Evolutionary conservation across 1,139 yeast genomes (phyloP), one percentile per base, ranked within the genome.

Genomic region (Candida dubliniensis): DNA sequence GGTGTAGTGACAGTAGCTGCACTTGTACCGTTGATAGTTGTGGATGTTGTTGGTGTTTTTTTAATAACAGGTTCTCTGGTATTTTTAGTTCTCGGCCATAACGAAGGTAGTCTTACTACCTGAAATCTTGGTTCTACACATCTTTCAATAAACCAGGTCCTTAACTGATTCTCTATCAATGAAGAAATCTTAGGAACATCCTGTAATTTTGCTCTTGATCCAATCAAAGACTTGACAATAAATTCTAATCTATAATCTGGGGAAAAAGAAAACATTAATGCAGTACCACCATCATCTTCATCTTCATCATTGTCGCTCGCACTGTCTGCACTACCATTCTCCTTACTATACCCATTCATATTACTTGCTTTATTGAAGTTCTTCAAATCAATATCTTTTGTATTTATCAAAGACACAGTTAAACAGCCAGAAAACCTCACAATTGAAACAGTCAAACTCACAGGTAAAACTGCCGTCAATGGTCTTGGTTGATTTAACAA

Each of bases 61-160:
- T 55, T 39, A 40, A 57, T 60, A 25, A 59, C 55, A 1, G 71
- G 71, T 38, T 71, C 74, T 41, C 76, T 55, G 2, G 93, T 87
- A 52, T 84, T 87, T 58, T 86, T 84, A 49, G 84, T 78, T 52
- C 95, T 70, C 2, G 96, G 96, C 97, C 98, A 91, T 59, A 91
- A 69, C 35, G 89, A 83, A 1, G 99, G 99, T 31, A 93, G 65
- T 53, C 78, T 79, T 15, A 93, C 82, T 42, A 87, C 84, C 63
- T 89, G 96, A 57, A 85, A 91, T 51, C 96, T 74, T 1, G 99
- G 99, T 54, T 89, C 95, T 7, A 95, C 95, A 58, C 96, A 89
- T 49, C 96, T 74, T 54, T 90, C 97, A 27, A 84, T 82, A 60
- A 95, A 90, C 96, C 97, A 90, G 49, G 84, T 84, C 51, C 95